Evolutionary conservation across 2,329 filamentous ascomycete species (phyloP).

Genomic region (Venturiaceae sp.): DNA sequence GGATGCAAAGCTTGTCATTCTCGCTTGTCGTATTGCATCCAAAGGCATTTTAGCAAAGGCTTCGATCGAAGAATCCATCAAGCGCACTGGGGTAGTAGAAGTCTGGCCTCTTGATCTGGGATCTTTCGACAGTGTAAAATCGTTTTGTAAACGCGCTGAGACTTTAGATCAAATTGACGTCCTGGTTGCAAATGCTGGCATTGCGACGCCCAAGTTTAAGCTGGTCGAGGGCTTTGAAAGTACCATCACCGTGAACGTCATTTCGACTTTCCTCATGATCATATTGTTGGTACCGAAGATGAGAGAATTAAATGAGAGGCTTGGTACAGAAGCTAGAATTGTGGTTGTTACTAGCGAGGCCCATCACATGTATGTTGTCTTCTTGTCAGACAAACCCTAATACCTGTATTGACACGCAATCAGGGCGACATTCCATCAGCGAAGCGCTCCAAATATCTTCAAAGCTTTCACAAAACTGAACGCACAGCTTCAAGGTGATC

Average conservation of each 20-base stretch:
- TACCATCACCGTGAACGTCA: conserved; percentile 29
- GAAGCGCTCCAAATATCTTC: conserved; percentile 12
- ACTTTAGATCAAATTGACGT: conserved; percentile 24
- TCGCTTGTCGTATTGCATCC: conserved; percentile 32
- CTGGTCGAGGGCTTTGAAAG: conserved; percentile 19
- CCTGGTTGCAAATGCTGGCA: conserved; percentile 28
- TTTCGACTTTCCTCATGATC: conserved; percentile 27
- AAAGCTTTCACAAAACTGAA: conserved; percentile 11
- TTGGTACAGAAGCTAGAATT: neutral
- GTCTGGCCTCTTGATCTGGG: conserved; percentile 37
- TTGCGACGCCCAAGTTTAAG: conserved; percentile 18
- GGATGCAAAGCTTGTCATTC: conserved; percentile 31
- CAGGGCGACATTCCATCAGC: conserved; percentile 1
- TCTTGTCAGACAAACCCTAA: neutral
- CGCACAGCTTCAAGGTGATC: neutral
- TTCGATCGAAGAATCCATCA: conserved; percentile 26
- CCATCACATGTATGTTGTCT: neutral
- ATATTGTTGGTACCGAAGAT: conserved; percentile 19
- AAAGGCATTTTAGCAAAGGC: conserved; percentile 35
- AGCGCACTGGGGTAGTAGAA: conserved; percentile 24
- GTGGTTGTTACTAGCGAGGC: neutral
- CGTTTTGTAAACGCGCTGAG: conserved; percentile 19
- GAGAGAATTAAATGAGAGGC: neutral
- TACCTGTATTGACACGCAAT: neutral
- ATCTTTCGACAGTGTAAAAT: conserved; percentile 25